Evolutionary conservation across 805 yeast species (phyloP).

Genomic region (Starmera dryadoides): DNA sequence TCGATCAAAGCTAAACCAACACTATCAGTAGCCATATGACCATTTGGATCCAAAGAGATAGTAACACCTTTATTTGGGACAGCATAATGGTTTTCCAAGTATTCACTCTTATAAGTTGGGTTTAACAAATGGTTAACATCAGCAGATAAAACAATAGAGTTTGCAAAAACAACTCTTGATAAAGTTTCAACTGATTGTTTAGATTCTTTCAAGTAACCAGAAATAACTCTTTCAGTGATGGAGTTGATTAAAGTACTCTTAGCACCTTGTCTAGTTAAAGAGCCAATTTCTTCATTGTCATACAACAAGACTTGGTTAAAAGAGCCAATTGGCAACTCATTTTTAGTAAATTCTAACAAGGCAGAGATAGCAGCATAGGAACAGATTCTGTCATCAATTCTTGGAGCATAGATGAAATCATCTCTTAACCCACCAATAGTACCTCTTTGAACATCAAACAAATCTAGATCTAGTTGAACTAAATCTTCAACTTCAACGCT

Average conservation of each 20-base stretch:
- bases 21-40: constrained; percentile 77
- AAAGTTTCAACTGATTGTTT: constrained; percentile 13
- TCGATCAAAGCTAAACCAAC: constrained; percentile 65
- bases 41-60: constrained; percentile 68
- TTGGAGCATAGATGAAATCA: constrained; percentile 75
- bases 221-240: constrained; percentile 49
- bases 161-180: constrained; percentile 48
- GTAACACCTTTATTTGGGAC: constrained; percentile 72
- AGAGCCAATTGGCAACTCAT: constrained; percentile 23
- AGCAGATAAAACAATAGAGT: constrained; percentile 73
- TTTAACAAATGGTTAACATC: constrained; percentile 80
- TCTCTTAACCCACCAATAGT: constrained; percentile 67
- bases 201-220: constrained; percentile 20
- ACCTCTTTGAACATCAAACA: constrained; percentile 79
- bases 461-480: constrained; percentile 65
- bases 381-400: constrained; percentile 81
- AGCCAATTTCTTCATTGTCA: constrained; percentile 83
- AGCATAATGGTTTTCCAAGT: constrained; percentile 75
- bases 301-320: constrained; percentile 59
- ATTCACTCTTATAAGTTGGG: constrained; percentile 66
- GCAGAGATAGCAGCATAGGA: constrained; percentile 65
- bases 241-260: constrained; percentile 68
- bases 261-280: constrained; percentile 75
- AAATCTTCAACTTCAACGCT: constrained; percentile 53
- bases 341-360: constrained; percentile 39